These are phyloP conservation scores for Boeremia exigua DNA, from an alignment of 2,329 filamentous ascomycete genomes.

Conservation along the genomic window DNA sequence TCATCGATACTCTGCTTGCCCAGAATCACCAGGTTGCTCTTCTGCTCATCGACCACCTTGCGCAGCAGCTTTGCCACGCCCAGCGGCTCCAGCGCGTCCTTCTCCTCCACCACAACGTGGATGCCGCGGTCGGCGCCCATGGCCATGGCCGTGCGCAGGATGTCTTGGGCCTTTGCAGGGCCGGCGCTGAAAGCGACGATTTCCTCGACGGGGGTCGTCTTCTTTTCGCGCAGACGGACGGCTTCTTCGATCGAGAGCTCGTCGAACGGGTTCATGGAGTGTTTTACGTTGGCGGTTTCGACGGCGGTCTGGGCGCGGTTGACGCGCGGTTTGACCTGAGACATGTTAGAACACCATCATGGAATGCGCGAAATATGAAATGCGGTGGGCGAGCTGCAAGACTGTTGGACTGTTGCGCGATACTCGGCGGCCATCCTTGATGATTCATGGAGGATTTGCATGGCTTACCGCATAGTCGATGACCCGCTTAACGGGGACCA, in stretches of 20 bases:
- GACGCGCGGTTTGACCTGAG: conserved; percentile 71
- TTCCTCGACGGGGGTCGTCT: conserved; percentile 71
- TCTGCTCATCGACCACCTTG: conserved; percentile 80
- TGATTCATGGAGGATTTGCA: not conserved
- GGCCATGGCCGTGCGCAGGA: conserved; percentile 94
- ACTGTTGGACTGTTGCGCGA: not conserved
- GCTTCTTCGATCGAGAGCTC: conserved; percentile 97
- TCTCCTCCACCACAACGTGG: conserved; percentile 67
- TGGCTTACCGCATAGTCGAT: conserved; percentile 63
- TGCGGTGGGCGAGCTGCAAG: not conserved
- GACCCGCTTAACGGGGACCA: conserved; percentile 64
- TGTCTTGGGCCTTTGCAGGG: conserved; percentile 84
- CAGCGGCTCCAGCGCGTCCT: conserved; percentile 84
- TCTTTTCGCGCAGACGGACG: conserved; percentile 88
- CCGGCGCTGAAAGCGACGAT: conserved; percentile 90
- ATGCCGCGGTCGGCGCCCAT: conserved; percentile 96
- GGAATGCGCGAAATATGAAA: not conserved
- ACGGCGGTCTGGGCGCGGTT: conserved; percentile 81
- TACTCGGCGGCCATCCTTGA: not conserved
- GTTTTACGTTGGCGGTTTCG: conserved; percentile 91
- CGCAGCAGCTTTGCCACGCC: conserved; percentile 88
- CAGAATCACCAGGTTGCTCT: conserved; percentile 88
- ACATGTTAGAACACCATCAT: not conserved
- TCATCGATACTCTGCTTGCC: conserved; percentile 99
- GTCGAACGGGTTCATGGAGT: conserved; percentile 99